Percentiles rank a stretch among this genome's conserved stretches.
Evolutionary conservation across 805 yeast genomes (phyloP).

Genomic region (Candida piceae): DNA sequence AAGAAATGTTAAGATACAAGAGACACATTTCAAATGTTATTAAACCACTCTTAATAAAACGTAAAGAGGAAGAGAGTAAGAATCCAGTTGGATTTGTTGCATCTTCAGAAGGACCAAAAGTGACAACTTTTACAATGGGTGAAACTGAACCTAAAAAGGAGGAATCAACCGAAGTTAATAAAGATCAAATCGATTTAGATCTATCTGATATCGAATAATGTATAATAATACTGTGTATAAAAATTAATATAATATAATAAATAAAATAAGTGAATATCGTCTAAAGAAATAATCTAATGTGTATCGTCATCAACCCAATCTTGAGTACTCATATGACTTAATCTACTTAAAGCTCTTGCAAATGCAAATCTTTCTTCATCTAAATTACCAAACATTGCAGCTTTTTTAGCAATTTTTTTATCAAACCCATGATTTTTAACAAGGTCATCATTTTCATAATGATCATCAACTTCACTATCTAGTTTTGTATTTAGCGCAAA

Average conservation of each 20-base stretch:
- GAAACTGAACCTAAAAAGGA: slow-evolving; percentile 3
- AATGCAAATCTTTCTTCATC: slow-evolving; percentile 97
- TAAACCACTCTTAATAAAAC: slow-evolving; percentile 19
- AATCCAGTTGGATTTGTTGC: slow-evolving; percentile 47
- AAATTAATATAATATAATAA: too few relatives aligned
- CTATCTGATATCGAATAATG: slow-evolving; percentile 24
- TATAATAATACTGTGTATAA: too few relatives aligned
- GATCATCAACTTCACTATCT: slow-evolving; percentile 25
- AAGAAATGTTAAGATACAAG: slow-evolving; percentile 64
- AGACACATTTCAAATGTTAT: slow-evolving; percentile 30
- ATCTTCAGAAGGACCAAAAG: slow-evolving; percentile 33
- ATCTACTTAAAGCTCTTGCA: slow-evolving; percentile 87
- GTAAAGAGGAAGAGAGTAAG: slow-evolving; percentile 12
- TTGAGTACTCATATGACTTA: slow-evolving; percentile 88
- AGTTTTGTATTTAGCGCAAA: slow-evolving; percentile 31
- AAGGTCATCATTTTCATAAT: slow-evolving; percentile 50
- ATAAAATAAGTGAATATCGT: too few relatives aligned
- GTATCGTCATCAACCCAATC: slow-evolving; percentile 69
- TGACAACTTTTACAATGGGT: slow-evolving; percentile 21
- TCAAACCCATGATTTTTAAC: slow-evolving; percentile 76
- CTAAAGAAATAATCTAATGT: background rate
- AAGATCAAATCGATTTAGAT: slow-evolving; percentile 60
- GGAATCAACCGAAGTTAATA: slow-evolving; percentile 31
- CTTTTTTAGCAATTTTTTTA: slow-evolving; percentile 62
- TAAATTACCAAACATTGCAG: slow-evolving; percentile 67